Evolutionary conservation across 306 rosid species (phyloP), one percentile per base, ranked within the genome.

Genomic region (Luffa acutangula): DNA sequence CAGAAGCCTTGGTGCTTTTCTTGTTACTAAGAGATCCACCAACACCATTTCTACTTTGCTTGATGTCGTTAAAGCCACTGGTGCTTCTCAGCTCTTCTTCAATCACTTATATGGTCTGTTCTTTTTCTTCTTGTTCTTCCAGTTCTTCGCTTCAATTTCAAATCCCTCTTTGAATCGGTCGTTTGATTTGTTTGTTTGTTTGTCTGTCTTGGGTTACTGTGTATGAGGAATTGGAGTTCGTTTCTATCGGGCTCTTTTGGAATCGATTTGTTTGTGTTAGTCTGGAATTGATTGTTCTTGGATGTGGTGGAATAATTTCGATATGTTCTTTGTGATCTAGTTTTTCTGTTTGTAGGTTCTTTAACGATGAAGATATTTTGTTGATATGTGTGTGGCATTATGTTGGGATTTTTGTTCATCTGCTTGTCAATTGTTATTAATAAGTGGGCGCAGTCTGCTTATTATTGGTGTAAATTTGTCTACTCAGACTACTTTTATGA

Each of bases 31-130:
- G 78, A 85, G 97, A 82, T 91, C 99, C 56, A 85, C 89, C 69
- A 89, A 96, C 56, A 87, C 92, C 71, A 88, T 93, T 85, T 93
- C 99, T 86, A 85, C 99, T 84, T 87, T 96, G 1, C 81, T 96
- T 17, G 94, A 96, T 17, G 89, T 96, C 78, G 67, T 93, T 60
- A 85, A 87, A 77, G 84, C 92, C 62, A 93, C 99, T 33, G 99
- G 98, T 33, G 99, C 99, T 20, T 88, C 93, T 71, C 99, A 91
- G 81, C 86, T 96, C 82, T 89, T 93, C 80, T 96, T 93, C 87
- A 96, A 96, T 89, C 98, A 96, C 82, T 89, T 96, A 84, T 96
- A 96, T 65, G 99, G 99, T 94, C n/a, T 63, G 94, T 87, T 53
- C 52, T 71, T 25, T 25, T 25, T 25, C 31, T 25, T 25, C 31